A percentile compares a stretch with the other conserved stretches of the same genome.
These are phyloP conservation scores for Boletus vermiculosoides DNA, from an alignment of 768 basidiomycete genomes.

Conservation along the genomic window DNA sequence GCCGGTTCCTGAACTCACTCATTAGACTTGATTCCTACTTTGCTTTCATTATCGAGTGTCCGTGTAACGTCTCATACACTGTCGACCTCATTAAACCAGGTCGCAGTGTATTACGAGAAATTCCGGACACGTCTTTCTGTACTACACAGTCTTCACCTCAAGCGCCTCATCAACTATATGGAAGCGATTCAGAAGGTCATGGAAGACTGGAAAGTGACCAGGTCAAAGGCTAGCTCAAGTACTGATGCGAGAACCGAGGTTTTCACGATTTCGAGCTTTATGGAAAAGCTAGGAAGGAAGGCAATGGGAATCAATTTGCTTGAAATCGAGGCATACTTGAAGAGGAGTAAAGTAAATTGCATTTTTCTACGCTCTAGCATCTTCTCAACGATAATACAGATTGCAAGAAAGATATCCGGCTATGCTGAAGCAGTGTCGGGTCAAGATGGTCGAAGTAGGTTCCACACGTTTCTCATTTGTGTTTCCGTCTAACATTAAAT, in stretches of 20 bases:
- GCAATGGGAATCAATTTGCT: slow-evolving; percentile 77
- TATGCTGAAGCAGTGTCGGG: slow-evolving; percentile 67
- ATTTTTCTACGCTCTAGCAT: neutral
- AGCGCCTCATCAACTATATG: slow-evolving; percentile 73
- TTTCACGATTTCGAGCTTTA: slow-evolving; percentile 64
- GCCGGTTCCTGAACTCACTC: slow-evolving; percentile 2
- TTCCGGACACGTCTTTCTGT: slow-evolving; percentile 78
- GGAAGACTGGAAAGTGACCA: slow-evolving; percentile 46
- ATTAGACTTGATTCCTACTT: slow-evolving; percentile 82
- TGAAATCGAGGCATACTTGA: slow-evolving; percentile 79
- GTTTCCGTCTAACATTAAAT: neutral
- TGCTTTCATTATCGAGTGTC: slow-evolving; percentile 82
- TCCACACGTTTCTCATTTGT: neutral
- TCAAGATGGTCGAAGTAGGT: slow-evolving; percentile 36
- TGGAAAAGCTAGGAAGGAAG: slow-evolving; percentile 63
- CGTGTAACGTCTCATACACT: slow-evolving; percentile 59
- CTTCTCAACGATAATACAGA: slow-evolving; percentile 33
- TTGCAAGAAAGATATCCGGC: slow-evolving; percentile 80
- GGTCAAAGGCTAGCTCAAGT: slow-evolving; percentile 12
- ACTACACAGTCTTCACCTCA: slow-evolving; percentile 72
- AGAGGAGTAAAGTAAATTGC: slow-evolving; percentile 78
- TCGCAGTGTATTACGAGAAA: slow-evolving; percentile 69
- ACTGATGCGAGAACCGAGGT: slow-evolving; percentile 48
- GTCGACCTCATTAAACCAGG: slow-evolving; percentile 64
- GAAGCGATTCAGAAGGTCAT: slow-evolving; percentile 63